These are phyloP conservation scores for Linum lewisii DNA, from an alignment of 345 rosid species.

Conservation along the genomic window DNA sequence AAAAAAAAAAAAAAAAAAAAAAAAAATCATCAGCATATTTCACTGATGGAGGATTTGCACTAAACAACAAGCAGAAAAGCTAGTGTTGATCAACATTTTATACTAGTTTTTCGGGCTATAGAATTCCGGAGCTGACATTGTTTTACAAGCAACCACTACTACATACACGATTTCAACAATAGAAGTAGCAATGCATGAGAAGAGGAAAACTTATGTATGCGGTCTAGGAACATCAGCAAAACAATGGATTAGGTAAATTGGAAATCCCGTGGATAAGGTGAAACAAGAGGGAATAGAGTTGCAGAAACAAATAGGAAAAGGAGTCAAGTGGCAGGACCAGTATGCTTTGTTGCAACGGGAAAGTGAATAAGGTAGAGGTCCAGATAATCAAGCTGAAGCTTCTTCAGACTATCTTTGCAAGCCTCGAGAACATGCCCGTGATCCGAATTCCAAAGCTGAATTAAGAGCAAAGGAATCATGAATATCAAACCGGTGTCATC, in stretches of 20 bases:
- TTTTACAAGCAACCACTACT: too few relatives aligned
- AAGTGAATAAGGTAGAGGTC: constrained; percentile 87
- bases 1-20: background rate
- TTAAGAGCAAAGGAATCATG: background rate
- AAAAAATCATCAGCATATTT: background rate
- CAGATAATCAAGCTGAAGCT: constrained; percentile 78
- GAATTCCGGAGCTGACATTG: too few relatives aligned
- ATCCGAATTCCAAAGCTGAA: constrained; percentile 93
- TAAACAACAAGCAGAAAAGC: background rate
- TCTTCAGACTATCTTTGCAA: constrained; percentile 76
- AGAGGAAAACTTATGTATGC: too few relatives aligned
- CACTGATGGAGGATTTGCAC: background rate
- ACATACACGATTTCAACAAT: too few relatives aligned
- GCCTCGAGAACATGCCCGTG: constrained; percentile 86
- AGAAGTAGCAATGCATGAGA: too few relatives aligned
- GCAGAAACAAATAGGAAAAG: background rate
- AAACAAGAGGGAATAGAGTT: background rate
- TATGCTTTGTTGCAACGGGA: constrained; percentile 73
- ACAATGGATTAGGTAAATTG: too few relatives aligned
- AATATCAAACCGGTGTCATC: background rate
- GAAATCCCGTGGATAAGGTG: background rate
- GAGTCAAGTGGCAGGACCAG: constrained; percentile 31
- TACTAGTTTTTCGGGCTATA: background rate
- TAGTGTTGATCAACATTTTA: background rate
- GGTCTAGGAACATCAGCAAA: too few relatives aligned